A percentile compares a stretch with the other conserved stretches of the same genome.
phyloP scores from a whole-genome alignment of 192 early-diverging fungal genomes.

The Backusella luteola region DNA sequence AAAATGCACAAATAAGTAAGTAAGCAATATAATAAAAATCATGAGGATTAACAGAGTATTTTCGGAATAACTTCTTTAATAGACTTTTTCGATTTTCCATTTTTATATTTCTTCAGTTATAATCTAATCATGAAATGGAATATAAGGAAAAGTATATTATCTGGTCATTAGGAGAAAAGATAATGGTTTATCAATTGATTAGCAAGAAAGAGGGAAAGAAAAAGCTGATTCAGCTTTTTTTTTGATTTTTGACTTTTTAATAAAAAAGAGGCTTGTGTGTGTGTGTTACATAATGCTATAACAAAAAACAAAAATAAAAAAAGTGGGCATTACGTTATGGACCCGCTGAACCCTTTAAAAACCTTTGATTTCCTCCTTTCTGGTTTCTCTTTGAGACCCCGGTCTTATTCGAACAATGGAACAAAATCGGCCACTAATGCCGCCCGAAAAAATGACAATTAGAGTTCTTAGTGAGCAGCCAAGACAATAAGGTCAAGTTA shows the following conservation, averaged over 20 bases:
- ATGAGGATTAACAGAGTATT: not conserved
- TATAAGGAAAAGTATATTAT: not conserved
- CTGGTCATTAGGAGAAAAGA: not conserved
- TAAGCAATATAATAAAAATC: not conserved
- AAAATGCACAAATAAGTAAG: too few species aligned
- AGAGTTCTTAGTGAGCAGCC: not conserved
- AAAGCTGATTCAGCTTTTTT: not conserved
- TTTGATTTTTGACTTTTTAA: not conserved
- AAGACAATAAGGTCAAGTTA: not conserved
- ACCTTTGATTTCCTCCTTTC: not conserved
- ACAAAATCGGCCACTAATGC: not conserved
- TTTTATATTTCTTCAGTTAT: not conserved
- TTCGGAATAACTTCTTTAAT: not conserved
- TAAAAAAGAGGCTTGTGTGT: not conserved
- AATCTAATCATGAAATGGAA: not conserved
- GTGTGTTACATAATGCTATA: not conserved
- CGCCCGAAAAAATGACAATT: not conserved
- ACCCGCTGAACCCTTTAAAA: not conserved
- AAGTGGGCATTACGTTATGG: not conserved
- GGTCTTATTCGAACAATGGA: not conserved
- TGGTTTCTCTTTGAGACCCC: not conserved
- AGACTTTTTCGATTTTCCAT: not conserved
- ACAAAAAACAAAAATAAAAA: not conserved
- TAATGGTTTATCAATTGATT: not conserved
- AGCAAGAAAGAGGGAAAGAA: not conserved